A percentile compares a stretch with the other conserved stretches of the same genome.
These are phyloP conservation scores for Vaccinium macrocarpon DNA, from an alignment of 148 eudicot genomes.

Conservation along the genomic window DNA sequence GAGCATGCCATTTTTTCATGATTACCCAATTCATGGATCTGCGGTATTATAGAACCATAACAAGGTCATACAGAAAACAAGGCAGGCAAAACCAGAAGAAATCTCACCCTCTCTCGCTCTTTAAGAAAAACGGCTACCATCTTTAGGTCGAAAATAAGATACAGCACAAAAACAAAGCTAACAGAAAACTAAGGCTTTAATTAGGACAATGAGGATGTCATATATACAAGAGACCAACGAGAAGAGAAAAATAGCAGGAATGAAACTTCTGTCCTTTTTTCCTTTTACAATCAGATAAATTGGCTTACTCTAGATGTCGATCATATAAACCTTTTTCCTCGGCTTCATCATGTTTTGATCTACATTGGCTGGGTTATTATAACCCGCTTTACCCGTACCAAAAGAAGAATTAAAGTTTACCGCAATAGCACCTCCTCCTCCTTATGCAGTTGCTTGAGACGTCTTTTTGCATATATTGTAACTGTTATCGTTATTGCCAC, in stretches of 20 bases:
- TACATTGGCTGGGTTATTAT: constrained; percentile 1
- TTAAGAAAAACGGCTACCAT: not conserved
- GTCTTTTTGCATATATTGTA: constrained; percentile 64
- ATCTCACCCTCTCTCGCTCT: not conserved
- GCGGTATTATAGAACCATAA: not conserved
- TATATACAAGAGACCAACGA: not conserved
- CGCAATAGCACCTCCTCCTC: constrained; percentile 42
- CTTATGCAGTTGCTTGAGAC: constrained; percentile 57
- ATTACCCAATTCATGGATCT: not conserved
- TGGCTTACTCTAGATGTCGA: not conserved
- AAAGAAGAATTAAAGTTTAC: constrained; percentile 17
- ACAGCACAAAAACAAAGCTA: too few species aligned
- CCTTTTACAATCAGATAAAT: not conserved
- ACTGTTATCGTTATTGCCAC: constrained; percentile 58
- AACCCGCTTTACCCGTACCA: not conserved
- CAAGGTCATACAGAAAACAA: not conserved
- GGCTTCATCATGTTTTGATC: constrained; percentile 7
- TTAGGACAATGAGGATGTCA: not conserved
- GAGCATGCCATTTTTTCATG: not conserved
- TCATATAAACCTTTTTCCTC: not conserved
- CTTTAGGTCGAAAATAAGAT: not conserved
- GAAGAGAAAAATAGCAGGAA: not conserved
- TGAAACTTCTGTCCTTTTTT: not conserved
- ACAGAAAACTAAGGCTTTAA: not conserved
- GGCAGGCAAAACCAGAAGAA: not conserved